Evolutionary conservation across 768 basidiomycete genomes (phyloP).

Genomic region (Termitomyces sp.): DNA sequence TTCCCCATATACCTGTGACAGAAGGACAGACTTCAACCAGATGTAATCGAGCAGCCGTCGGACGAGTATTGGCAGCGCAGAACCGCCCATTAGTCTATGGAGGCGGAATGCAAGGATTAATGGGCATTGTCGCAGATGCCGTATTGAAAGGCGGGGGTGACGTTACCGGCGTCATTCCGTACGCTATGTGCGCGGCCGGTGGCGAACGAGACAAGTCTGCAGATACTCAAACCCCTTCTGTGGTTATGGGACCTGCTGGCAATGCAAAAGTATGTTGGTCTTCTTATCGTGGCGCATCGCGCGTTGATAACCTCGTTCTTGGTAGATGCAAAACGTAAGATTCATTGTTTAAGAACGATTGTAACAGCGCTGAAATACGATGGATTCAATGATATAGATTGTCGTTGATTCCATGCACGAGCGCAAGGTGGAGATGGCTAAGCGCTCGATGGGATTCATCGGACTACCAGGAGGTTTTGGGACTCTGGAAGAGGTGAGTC

Average conservation of each 20-base stretch:
- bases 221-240: constrained; percentile 17
- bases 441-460: constrained; percentile 74
- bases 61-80: constrained; percentile 60
- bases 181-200: constrained; percentile 65
- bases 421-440: constrained; percentile 90
- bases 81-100: constrained; percentile 79
- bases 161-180: constrained; percentile 77
- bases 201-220: constrained; percentile 55
- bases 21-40: not conserved
- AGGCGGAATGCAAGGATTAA: constrained; percentile 79
- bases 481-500: constrained; percentile 84
- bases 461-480: constrained; percentile 93
- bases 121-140: constrained; percentile 76
- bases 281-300: not conserved
- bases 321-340: constrained; percentile 13
- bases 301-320: not conserved
- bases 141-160: constrained; percentile 64
- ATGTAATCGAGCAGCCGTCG: constrained; percentile 50
- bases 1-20: constrained; percentile 8
- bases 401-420: constrained; percentile 84
- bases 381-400: constrained; percentile 41
- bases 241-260: constrained; percentile 19
- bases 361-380: constrained; percentile 3
- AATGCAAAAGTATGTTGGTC: constrained; percentile 19
- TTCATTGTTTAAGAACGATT: not conserved